phyloP scores from a whole-genome alignment of 2,329 filamentous ascomycete species.

The Zymoseptoria crescenta region DNA sequence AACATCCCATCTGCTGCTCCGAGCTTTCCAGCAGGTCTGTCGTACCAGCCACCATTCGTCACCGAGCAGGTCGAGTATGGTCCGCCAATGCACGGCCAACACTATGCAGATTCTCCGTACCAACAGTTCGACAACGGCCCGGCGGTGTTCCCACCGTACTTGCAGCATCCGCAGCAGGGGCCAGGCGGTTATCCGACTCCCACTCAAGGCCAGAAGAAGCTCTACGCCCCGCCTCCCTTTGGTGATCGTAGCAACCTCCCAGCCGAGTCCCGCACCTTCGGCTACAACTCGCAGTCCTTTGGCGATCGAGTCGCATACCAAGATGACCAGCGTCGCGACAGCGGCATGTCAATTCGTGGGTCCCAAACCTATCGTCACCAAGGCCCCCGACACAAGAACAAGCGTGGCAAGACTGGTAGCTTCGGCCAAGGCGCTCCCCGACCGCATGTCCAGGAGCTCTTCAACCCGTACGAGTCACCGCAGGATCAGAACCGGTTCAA shows the following conservation, averaged over 20 bases:
- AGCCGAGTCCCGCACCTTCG: not conserved
- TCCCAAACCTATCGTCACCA: not conserved
- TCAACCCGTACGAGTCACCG: not conserved
- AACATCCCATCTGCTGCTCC: not conserved
- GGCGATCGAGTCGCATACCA: not conserved
- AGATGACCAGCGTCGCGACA: not conserved
- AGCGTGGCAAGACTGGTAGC: not conserved
- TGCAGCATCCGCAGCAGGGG: not conserved
- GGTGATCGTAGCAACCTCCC: slow-evolving; percentile 3
- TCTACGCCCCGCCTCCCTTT: not conserved
- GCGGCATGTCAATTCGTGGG: not conserved
- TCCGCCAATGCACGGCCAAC: not conserved
- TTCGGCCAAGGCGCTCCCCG: not conserved
- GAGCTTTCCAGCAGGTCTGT: not conserved
- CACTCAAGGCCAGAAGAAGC: not conserved
- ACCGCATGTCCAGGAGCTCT: not conserved
- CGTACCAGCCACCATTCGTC: not conserved
- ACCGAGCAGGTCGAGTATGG: not conserved
- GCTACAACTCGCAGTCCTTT: not conserved
- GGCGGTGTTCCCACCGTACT: not conserved
- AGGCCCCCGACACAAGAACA: not conserved
- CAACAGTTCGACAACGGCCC: not conserved
- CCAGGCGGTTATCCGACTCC: not conserved
- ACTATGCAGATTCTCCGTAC: not conserved
- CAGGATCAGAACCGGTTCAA: not conserved